phyloP scores from a whole-genome alignment of 2,329 filamentous ascomycete genomes.

The Aspergillus sp. region DNA sequence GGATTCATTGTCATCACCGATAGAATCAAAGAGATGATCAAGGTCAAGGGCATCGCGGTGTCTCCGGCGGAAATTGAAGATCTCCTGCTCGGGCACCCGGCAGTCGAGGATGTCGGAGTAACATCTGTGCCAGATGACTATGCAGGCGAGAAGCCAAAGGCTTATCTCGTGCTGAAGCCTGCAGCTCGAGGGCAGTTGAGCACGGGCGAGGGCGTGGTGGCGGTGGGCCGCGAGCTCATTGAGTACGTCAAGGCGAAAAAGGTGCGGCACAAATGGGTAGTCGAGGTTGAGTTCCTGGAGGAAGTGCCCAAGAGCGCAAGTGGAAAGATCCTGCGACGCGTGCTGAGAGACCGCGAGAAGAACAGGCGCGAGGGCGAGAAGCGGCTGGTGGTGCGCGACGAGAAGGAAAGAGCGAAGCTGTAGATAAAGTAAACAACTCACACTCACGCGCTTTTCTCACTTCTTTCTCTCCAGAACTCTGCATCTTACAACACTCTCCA shows the following conservation, averaged over 20 bases:
- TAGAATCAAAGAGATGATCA: conserved; percentile 68
- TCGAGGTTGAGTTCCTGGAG: conserved; percentile 37
- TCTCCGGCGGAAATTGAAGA: conserved; percentile 65
- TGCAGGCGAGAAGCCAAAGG: conserved; percentile 58
- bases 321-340: conserved; percentile 69
- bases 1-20: conserved; percentile 50
- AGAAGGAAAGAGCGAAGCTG: conserved; percentile 13
- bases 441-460: no score
- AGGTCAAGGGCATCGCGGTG: conserved; percentile 60
- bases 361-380: neutral
- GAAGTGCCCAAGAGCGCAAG: conserved; percentile 71
- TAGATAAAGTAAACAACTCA: conserved; percentile 2
- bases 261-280: conserved; percentile 50
- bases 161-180: conserved; percentile 53
- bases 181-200: neutral
- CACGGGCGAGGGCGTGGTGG: neutral
- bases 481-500: no score
- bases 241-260: conserved; percentile 66
- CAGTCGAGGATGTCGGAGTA: conserved; percentile 59
- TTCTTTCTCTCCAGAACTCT: no score
- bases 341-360: conserved; percentile 49
- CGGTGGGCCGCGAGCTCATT: conserved; percentile 49
- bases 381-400: conserved; percentile 15
- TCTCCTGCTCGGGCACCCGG: conserved; percentile 56
- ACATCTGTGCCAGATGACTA: conserved; percentile 32